A percentile compares a stretch with the other conserved stretches of the same genome.
Conservation (phyloP, 2,329 filamentous ascomycete genomes). For the Orbilia ellipsospora region DNA sequence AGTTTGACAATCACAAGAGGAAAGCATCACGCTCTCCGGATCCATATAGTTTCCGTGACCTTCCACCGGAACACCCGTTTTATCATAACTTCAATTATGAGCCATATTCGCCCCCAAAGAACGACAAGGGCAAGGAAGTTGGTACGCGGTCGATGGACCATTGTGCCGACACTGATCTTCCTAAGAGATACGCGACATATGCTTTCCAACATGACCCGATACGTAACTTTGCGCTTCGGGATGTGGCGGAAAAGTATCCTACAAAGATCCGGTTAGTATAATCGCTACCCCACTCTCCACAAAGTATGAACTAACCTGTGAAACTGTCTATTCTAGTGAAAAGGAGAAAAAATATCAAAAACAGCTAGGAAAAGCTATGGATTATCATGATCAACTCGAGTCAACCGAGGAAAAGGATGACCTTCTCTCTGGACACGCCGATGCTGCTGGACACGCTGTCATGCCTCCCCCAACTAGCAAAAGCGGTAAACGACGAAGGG, state of each 20-base stretch:
- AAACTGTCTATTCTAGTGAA: neutral
- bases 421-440: neutral
- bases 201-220: conserved; percentile 37
- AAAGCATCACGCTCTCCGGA: neutral
- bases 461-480: neutral
- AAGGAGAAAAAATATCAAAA: neutral
- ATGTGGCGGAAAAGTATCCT: conserved; percentile 46
- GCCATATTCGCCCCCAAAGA: conserved; percentile 18
- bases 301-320: neutral
- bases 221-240: conserved; percentile 20
- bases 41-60: neutral
- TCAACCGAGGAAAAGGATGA: neutral
- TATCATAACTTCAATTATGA: conserved; percentile 21
- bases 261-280: conserved; percentile 40
- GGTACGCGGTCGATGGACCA: conserved; percentile 39
- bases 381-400: neutral
- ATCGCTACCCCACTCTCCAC: neutral
- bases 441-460: no score
- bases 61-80: neutral
- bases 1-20: neutral
- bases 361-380: neutral
- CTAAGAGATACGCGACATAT: conserved; percentile 10
- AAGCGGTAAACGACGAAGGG: neutral
- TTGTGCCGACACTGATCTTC: conserved; percentile 12
- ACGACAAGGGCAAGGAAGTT: conserved; percentile 1